Conservation (phyloP, 2,329 filamentous ascomycete species). For the Pestalotiopsis sp. region DNA sequence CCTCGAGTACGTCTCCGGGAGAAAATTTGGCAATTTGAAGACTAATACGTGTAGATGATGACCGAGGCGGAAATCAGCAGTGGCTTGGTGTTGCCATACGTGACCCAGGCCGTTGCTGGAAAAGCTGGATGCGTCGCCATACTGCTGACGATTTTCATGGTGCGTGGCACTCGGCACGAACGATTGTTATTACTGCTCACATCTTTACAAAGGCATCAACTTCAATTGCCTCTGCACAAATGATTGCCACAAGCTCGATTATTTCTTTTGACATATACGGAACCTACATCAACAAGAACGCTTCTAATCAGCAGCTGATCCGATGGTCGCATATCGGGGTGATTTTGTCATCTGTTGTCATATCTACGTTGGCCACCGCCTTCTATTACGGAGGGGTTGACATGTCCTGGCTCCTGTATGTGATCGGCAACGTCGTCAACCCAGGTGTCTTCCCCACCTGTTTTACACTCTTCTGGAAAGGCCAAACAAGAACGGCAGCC, state of each 20-base stretch:
- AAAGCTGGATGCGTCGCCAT: constrained; percentile 71
- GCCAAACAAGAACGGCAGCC: not conserved
- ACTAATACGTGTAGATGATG: constrained; percentile 42
- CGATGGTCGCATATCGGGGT: constrained; percentile 1
- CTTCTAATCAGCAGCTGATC: not conserved
- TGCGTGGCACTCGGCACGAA: constrained; percentile 39
- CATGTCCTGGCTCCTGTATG: not conserved
- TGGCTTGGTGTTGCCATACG: constrained; percentile 71
- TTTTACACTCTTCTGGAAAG: not conserved
- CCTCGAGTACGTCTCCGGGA: constrained; percentile 37
- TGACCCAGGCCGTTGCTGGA: constrained; percentile 69
- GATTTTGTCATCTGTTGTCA: not conserved
- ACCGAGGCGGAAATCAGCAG: constrained; percentile 63
- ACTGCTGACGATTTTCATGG: constrained; percentile 72
- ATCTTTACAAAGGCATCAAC: constrained; percentile 56
- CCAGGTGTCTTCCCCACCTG: not conserved
- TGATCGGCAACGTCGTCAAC: not conserved
- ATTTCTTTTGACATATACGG: constrained; percentile 57
- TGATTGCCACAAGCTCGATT: constrained; percentile 56
- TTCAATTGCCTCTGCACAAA: constrained; percentile 44
- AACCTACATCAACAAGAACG: constrained; percentile 45
- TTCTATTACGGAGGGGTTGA: not conserved
- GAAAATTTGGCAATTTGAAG: not conserved
- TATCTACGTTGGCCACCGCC: not conserved
- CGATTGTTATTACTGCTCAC: not conserved